These are phyloP conservation scores for Diutina catenulata DNA, from an alignment of 1,139 yeast genomes.

Conservation along the genomic window DNA sequence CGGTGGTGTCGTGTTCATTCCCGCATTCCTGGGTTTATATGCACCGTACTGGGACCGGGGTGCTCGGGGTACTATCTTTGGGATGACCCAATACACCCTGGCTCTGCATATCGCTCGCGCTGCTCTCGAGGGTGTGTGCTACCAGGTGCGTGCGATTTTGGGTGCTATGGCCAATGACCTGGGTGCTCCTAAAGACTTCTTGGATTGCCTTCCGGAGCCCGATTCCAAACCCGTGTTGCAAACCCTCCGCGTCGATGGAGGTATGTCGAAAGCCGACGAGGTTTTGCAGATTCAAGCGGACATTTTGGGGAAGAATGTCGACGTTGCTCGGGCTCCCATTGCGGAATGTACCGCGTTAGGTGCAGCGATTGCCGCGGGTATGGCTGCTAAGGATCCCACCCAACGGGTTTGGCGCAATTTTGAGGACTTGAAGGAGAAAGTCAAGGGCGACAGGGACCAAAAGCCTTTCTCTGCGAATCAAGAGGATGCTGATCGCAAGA, in stretches of 20 bases:
- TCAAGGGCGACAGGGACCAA: slow-evolving; percentile 23
- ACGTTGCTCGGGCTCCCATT: slow-evolving; percentile 70
- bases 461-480: slow-evolving; percentile 20
- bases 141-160: slow-evolving; percentile 83
- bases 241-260: slow-evolving; percentile 78
- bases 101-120: slow-evolving; percentile 89
- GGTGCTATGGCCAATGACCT: slow-evolving; percentile 86
- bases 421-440: slow-evolving; percentile 41
- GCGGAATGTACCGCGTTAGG: slow-evolving; percentile 94
- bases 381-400: slow-evolving; percentile 45
- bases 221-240: slow-evolving; percentile 36
- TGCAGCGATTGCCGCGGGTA: slow-evolving; percentile 92
- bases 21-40: slow-evolving; percentile 88
- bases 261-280: slow-evolving; percentile 86
- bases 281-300: slow-evolving; percentile 94
- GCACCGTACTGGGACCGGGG: slow-evolving; percentile 96
- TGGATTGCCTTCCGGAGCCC: slow-evolving; percentile 31
- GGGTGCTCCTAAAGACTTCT: slow-evolving; percentile 38
- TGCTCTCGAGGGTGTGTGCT: slow-evolving; percentile 91
- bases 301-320: slow-evolving; percentile 75
- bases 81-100: slow-evolving; percentile 81
- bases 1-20: slow-evolving; percentile 91
- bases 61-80: slow-evolving; percentile 87
- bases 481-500: slow-evolving; percentile 44
- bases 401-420: slow-evolving; percentile 68